Evolutionary conservation across 495 filamentous ascomycete genomes (phyloP).

Genomic region (Hyaloscypha hepaticicola): DNA sequence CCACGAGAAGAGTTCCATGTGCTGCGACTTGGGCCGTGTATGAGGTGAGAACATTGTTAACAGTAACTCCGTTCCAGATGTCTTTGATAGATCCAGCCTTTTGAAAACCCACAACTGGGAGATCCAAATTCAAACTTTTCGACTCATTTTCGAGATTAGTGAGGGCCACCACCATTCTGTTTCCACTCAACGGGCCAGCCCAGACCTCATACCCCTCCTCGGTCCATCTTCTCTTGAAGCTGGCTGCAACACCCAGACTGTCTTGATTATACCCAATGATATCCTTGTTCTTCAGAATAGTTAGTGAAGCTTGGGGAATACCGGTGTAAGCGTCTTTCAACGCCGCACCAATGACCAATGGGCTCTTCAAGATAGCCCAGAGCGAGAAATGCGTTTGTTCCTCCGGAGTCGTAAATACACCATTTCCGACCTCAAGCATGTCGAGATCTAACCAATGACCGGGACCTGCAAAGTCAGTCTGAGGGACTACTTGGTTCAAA

Average conservation of each 20-base stretch:
- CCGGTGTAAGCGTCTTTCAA: slow-evolving; percentile 36
- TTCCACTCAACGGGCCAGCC: slow-evolving; percentile 42
- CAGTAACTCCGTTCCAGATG: slow-evolving; percentile 37
- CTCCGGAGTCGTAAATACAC: slow-evolving; percentile 47
- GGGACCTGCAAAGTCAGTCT: slow-evolving; percentile 30
- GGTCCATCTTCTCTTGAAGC: slow-evolving; percentile 36
- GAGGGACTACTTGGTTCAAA: slow-evolving; percentile 27
- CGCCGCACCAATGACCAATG: slow-evolving; percentile 41
- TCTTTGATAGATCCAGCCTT: slow-evolving; percentile 38
- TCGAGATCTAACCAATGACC: slow-evolving; percentile 49
- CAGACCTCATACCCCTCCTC: slow-evolving; percentile 44
- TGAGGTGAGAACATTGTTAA: slow-evolving; percentile 34
- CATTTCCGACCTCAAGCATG: slow-evolving; percentile 69
- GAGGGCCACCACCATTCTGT: slow-evolving; percentile 40
- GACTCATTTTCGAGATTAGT: slow-evolving; percentile 40
- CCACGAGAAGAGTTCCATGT: slow-evolving; percentile 43
- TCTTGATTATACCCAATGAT: slow-evolving; percentile 65
- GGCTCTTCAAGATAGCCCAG: slow-evolving; percentile 35
- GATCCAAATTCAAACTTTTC: slow-evolving; percentile 36
- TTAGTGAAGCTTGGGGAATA: slow-evolving; percentile 43
- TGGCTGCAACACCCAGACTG: slow-evolving; percentile 38
- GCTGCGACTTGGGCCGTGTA: slow-evolving; percentile 38
- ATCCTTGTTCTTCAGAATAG: slow-evolving; percentile 55
- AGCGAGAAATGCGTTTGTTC: slow-evolving; percentile 42
- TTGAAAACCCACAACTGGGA: slow-evolving; percentile 44